Conservation (phyloP, 2,329 filamentous ascomycete genomes). For the Paracoccidioides lutzii region DNA sequence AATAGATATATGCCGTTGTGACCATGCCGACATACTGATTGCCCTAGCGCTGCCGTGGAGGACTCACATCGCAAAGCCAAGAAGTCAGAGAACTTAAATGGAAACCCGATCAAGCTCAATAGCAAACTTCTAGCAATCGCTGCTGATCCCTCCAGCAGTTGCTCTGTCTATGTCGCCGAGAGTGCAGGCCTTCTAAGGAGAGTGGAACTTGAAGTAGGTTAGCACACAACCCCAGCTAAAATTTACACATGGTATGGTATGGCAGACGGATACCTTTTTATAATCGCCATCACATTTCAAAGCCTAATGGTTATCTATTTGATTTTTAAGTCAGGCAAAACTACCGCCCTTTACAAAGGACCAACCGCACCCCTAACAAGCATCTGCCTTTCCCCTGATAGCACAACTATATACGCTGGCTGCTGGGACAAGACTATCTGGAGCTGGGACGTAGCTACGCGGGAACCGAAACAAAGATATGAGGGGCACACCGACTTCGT, state of each 20-base stretch:
- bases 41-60: slow-evolving; percentile 34
- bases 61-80: slow-evolving; percentile 51
- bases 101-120: slow-evolving; percentile 63
- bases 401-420: slow-evolving; percentile 61
- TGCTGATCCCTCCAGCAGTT: slow-evolving; percentile 50
- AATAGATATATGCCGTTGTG: background rate
- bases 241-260: slow-evolving; percentile 2
- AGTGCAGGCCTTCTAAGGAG: slow-evolving; percentile 69
- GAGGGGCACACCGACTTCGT: slow-evolving; percentile 83
- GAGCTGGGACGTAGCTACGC: slow-evolving; percentile 60
- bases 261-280: slow-evolving; percentile 5
- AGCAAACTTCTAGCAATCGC: slow-evolving; percentile 74
- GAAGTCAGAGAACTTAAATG: slow-evolving; percentile 69
- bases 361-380: slow-evolving; percentile 70
- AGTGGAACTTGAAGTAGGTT: slow-evolving; percentile 62
- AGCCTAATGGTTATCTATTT: slow-evolving; percentile 1
- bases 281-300: slow-evolving; percentile 5
- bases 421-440: slow-evolving; percentile 92
- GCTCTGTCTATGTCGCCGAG: slow-evolving; percentile 65
- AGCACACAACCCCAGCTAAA: slow-evolving; percentile 5
- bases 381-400: slow-evolving; percentile 49
- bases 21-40: slow-evolving; percentile 13
- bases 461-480: slow-evolving; percentile 45
- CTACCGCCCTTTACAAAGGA: slow-evolving; percentile 48
- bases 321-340: slow-evolving; percentile 31